Evolutionary conservation across 2,329 filamentous ascomycete genomes (phyloP).

Genomic region (Coniosporium tulheliwenetii): DNA sequence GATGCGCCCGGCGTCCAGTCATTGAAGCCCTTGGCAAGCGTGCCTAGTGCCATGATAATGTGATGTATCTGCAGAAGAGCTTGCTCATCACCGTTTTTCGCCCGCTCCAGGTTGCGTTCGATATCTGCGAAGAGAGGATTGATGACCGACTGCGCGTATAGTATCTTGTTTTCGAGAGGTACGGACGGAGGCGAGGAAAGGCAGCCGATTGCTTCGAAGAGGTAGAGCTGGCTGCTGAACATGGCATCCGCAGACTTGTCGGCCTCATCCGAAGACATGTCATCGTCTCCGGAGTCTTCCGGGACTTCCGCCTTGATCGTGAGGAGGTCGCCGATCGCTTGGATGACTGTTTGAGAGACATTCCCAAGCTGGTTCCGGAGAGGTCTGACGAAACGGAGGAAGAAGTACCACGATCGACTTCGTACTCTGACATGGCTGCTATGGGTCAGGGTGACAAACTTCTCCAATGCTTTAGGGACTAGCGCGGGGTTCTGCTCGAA

Average conservation of each 20-base stretch:
- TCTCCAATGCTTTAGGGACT: constrained; percentile 77
- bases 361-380: constrained; percentile 72
- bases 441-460: constrained; percentile 81
- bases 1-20: constrained; percentile 59
- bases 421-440: constrained; percentile 77
- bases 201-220: constrained; percentile 89
- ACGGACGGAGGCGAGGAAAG: constrained; percentile 72
- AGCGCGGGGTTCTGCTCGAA: constrained; percentile 73
- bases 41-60: constrained; percentile 89
- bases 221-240: constrained; percentile 80
- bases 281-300: constrained; percentile 58
- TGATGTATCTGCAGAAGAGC: constrained; percentile 85
- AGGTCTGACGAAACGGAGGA: constrained; percentile 83
- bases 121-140: constrained; percentile 82
- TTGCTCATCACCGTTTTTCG: constrained; percentile 67
- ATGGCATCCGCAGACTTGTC: constrained; percentile 80
- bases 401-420: constrained; percentile 90
- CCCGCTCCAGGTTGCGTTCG: constrained; percentile 59
- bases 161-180: constrained; percentile 67
- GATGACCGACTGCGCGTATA: constrained; percentile 79
- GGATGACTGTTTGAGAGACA: constrained; percentile 80
- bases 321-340: constrained; percentile 75
- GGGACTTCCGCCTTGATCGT: constrained; percentile 82
- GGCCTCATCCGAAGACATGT: constrained; percentile 89
- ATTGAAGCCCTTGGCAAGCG: constrained; percentile 80